Evolutionary conservation across 345 rosid genomes (phyloP), one percentile per base, ranked within the genome.

Genomic region (Fremontodendron californicum): DNA sequence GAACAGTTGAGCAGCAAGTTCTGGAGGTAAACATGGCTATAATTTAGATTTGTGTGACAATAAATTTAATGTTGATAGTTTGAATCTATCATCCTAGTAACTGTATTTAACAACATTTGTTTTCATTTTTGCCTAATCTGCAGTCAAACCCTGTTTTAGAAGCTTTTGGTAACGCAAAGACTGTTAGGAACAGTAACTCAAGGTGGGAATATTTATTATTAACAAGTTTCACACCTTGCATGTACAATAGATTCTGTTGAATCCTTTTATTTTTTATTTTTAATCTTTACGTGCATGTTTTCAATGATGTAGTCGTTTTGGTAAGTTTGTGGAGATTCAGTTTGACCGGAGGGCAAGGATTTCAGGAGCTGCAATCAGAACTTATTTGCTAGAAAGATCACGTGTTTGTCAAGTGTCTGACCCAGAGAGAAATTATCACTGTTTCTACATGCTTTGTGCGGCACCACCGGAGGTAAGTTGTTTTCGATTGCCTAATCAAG

Each of bases 91-190:
- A 49, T 23, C 66, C 31, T 1, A 78, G 15, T 25, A 12, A 67
- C 13, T 12, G 4, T 9, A 42, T 23, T 54, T 31, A 23, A 19
- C 60, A 33, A 40, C 45, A 23, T 39, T 61, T 39, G 6, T 16
- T 76, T 78, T 42, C 76, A 39, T 78, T 77, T 74, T 66, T 11
- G 12, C 57, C 73, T 80, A 74, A 68, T 85, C 73, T 83, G 81
- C 92, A 96, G 99, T 96, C 99, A n/a, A 96, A 96, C 86, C 99
- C 99, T 79, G 99, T 96, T 74, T 86, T 96, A 80, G 99, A 96
- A 84, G 99, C 99, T 77, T 96, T 96, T 89, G 99, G 99, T 60
- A 96, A 94, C 11, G 99, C 99, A 71, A 96, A 96, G 88, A 96
- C 99, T 42, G 98, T 96, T 78, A 87, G 89, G 85, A 96, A 96